Percentiles rank a stretch among this genome's conserved stretches.
Evolutionary conservation across 2,329 filamentous ascomycete genomes (phyloP).

Genomic region (Apiospora arundinis): DNA sequence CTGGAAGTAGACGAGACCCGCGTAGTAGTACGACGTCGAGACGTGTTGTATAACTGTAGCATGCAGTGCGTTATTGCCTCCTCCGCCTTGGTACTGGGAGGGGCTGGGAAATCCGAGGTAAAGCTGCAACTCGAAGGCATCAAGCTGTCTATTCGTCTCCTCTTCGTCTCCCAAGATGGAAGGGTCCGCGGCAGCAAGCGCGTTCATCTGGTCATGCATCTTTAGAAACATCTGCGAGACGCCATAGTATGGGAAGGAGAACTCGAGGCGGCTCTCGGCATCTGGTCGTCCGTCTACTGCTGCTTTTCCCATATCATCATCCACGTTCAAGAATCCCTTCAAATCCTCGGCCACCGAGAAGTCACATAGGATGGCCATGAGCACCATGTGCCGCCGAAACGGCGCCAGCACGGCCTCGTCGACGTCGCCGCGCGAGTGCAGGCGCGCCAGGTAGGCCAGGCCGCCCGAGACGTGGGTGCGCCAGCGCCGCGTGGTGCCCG

Average conservation of each 20-base stretch:
- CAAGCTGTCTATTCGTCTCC: conserved; percentile 30
- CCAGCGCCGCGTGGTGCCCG: conserved; percentile 33
- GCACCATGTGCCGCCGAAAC: conserved; percentile 34
- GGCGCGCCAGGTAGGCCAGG: conserved; percentile 31
- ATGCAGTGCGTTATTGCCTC: conserved; percentile 33
- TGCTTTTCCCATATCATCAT: not conserved
- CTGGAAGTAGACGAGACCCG: conserved; percentile 42
- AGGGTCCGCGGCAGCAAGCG: conserved; percentile 24
- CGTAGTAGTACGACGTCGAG: conserved; percentile 44
- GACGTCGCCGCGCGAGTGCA: conserved; percentile 27
- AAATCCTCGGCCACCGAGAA: conserved; percentile 28
- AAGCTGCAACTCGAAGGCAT: conserved; percentile 41
- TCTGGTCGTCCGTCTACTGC: not conserved
- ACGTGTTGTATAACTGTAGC: conserved; percentile 33
- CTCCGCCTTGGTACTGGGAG: conserved; percentile 29
- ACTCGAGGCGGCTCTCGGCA: conserved; percentile 26
- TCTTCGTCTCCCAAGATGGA: not conserved
- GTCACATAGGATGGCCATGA: conserved; percentile 35
- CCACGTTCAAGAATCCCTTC: conserved; percentile 28
- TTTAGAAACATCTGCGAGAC: conserved; percentile 30
- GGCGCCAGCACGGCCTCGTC: conserved; percentile 26
- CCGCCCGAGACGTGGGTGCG: conserved; percentile 34
- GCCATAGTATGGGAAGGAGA: conserved; percentile 35
- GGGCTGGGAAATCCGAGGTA: conserved; percentile 32
- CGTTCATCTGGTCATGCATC: conserved; percentile 32